Percentiles rank a stretch among this genome's conserved stretches.
These are phyloP conservation scores for Podaxis sp. DNA, from an alignment of 768 basidiomycete species.

Conservation along the genomic window DNA sequence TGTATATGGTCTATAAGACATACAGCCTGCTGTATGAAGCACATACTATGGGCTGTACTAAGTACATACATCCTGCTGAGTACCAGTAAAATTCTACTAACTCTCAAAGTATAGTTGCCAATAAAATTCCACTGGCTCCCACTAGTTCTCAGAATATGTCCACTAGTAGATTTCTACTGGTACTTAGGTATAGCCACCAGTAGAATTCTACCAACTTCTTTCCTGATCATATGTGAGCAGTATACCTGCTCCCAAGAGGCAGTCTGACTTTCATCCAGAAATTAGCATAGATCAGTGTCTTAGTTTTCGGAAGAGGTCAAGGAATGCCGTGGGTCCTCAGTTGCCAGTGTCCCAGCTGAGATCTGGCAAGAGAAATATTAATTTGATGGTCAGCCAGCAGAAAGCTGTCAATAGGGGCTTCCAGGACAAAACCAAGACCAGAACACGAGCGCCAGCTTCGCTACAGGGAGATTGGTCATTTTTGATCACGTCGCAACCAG, in stretches of 20 bases:
- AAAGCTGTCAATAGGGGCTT: neutral
- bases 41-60: too few relatives aligned
- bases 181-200: too few relatives aligned
- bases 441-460: neutral
- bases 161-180: too few relatives aligned
- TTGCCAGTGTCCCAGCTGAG: neutral
- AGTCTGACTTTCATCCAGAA: neutral
- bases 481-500: neutral
- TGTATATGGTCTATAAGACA: too few relatives aligned
- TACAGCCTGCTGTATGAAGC: too few relatives aligned
- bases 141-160: too few relatives aligned
- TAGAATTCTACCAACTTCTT: neutral
- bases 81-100: too few relatives aligned
- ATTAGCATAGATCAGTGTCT: neutral
- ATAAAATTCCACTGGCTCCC: too few relatives aligned
- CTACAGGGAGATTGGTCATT: conserved; percentile 9
- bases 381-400: neutral
- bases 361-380: neutral
- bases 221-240: neutral
- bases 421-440: neutral
- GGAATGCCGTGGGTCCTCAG: neutral
- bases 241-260: neutral
- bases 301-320: neutral
- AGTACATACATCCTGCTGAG: too few relatives aligned
- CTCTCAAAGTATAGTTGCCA: too few relatives aligned